phyloP scores from a whole-genome alignment of 2,329 filamentous ascomycete genomes.

The Penicillium nordicum region DNA sequence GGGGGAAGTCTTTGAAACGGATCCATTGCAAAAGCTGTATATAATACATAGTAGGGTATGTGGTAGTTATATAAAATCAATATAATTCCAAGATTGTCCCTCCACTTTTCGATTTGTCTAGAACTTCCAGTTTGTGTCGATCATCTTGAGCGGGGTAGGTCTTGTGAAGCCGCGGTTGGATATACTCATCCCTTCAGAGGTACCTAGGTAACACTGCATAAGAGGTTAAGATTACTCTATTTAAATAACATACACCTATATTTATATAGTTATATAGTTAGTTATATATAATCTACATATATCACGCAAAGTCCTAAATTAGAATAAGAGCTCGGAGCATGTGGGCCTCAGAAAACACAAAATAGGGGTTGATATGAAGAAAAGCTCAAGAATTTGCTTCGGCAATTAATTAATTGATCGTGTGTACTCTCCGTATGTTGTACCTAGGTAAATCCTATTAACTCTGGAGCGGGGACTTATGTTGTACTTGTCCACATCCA shows the following conservation, averaged over 20 bases:
- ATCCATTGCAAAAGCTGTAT: no score
- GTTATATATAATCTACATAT: no score
- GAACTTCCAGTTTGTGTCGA: not conserved
- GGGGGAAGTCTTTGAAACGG: no score
- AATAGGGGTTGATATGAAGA: not conserved
- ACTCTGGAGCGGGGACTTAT: not conserved
- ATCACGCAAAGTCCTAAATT: not conserved
- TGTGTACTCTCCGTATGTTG: no score
- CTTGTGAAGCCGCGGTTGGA: slow-evolving; percentile 8
- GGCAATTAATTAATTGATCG: not conserved
- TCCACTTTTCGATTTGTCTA: not conserved
- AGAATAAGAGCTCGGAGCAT: not conserved
- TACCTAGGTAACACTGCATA: not conserved
- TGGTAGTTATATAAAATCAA: no score
- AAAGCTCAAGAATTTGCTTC: not conserved
- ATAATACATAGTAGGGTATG: no score
- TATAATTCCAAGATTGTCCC: no score
- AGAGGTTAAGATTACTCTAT: no score
- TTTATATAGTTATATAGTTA: not conserved
- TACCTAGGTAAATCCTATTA: no score
- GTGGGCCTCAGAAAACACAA: not conserved
- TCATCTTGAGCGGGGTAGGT: not conserved
- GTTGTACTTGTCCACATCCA: no score
- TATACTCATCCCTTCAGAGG: no score
- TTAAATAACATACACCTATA: no score